Base-by-base conservation (phyloP, 192 early-diverging fungal species). In the Coemansia sp. region DNA sequence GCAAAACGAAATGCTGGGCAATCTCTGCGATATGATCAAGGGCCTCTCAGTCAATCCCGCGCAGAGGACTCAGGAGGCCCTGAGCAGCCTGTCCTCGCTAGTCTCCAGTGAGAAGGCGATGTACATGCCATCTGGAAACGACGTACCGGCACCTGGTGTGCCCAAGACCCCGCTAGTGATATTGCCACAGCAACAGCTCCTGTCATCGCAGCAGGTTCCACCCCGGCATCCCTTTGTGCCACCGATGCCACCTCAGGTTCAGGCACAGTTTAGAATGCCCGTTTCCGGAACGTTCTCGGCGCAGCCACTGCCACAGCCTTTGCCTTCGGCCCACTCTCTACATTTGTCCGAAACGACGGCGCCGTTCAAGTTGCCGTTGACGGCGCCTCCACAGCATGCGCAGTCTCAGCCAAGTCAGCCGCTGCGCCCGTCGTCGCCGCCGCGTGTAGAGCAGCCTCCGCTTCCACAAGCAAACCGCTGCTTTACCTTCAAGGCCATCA, bases 11-110 rank as follows among this genome's bases (percentile, higher is more conserved):
- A 36, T 70, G 63, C 64, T 84, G 22, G 33, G 62, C 24, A 49
- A 36, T 24, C 67, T 84, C 5, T 70, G 70, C 33, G 63, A 68
- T 6, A 66, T 72, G 63, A 22, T 84, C 40, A 72, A 68, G 13
- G 68, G 75, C 51, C 40, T 78, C 52, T 65, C 59, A 0, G 36
- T 65, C 22, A 42, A 60, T 5, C 60, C 66, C 13, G 40, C 65
- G 29, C 80, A 63, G 57, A 63, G 67, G 44, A 36, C 81, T 1
- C 70, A 78, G 52, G 65, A 66, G 16, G 71, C 81, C 18, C 59
- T 78, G 73, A 63, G 70, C 62, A 84, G 67, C 63, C 55, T 78
- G 34, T 70, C 73, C 16, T 73, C 76, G 2, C 55, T 73, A 24
- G 70, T 84, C 15, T 71, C 67, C 7, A 68, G 59, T n/a, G 49